Evolutionary conservation across 768 basidiomycete genomes (phyloP), one percentile per base, ranked within the genome.

Genomic region (Pleurotus eryngii): DNA sequence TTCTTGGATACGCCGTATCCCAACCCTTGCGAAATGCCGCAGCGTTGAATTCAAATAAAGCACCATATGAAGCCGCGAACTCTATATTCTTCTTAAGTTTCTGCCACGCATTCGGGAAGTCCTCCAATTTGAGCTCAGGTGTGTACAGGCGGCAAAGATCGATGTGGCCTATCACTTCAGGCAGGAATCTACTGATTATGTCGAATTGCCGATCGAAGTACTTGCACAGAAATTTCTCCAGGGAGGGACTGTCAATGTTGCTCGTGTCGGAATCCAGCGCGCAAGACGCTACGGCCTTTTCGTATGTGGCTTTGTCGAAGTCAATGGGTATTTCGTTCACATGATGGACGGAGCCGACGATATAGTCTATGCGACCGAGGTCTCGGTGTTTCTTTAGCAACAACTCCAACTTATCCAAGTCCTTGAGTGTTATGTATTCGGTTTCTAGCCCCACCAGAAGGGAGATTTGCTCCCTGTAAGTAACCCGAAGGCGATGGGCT

Each of bases 281-380:
- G 59, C 76, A 73, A 62, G 74, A 75, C 49, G 68, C 69, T 57
- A 96, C 67, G 5, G 88, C 84, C 48, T 69, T 74, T 56, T 82
- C 73, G 76, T 84, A 96, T 7, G 88, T 93, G 22, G 73, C 63
- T 39, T 76, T 63, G 73, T 97, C 93, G 63, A 98, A 95, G 73
- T 99, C 97, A 72, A 99, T 96, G 6, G 95, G 93, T 40, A 90
- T 81, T 18, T 74, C 79, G 67, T 86, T 82, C 69, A 95, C 93
- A 64, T 98, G 96, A 68, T 99, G 97, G 5, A 99, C 77, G 35
- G 90, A 92, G 22, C 97, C 96, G 54, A 98, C 92, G 66, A 98
- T 67, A 70, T 93, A 98, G 65, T 98, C 87, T 59, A 98, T 82
- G 49, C 76, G 73, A 35, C 30, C 11, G 11, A 35, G 30, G 37